These are phyloP conservation scores for Suhomyces yuchorum DNA, from an alignment of 1,139 yeast genomes.

Conservation along the genomic window DNA sequence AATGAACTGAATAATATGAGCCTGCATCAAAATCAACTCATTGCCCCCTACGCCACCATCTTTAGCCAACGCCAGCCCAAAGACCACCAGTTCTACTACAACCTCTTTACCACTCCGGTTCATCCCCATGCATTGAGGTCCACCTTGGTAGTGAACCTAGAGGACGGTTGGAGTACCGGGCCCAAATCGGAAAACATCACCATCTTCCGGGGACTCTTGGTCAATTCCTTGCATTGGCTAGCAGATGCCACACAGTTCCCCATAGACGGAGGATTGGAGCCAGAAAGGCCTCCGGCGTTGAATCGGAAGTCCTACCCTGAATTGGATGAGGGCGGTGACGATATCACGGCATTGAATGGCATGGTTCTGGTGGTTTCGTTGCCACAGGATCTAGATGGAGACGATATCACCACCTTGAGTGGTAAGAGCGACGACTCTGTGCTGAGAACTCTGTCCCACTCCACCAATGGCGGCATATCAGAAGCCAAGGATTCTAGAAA, in stretches of 20 bases:
- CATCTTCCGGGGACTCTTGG: conserved; percentile 23
- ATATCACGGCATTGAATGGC: conserved; percentile 25
- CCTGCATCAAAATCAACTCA: conserved; percentile 14
- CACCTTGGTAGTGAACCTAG: conserved; percentile 27
- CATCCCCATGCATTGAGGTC: conserved; percentile 29
- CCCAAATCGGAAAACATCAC: conserved; percentile 13
- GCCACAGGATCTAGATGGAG: conserved; percentile 26
- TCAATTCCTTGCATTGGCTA: conserved; percentile 25
- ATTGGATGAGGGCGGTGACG: conserved; percentile 27
- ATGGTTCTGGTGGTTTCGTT: conserved; percentile 11
- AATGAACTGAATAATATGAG: not conserved
- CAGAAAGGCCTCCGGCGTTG: not conserved
- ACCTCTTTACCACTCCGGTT: conserved; percentile 26
- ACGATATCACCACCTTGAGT: conserved; percentile 32
- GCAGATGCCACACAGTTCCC: conserved; percentile 22
- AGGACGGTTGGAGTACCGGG: conserved; percentile 14
- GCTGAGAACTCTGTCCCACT: not conserved
- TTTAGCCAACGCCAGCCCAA: conserved; percentile 25
- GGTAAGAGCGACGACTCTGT: conserved; percentile 12
- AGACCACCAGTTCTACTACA: conserved; percentile 14
- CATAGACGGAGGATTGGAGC: not conserved
- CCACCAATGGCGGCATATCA: not conserved
- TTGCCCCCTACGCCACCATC: conserved; percentile 27
- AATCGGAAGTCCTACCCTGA: not conserved
- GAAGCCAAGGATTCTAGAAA: not conserved